These are phyloP conservation scores for Rhizomucor miehei DNA, from an alignment of 371 early-diverging fungal genomes.

Conservation along the genomic window DNA sequence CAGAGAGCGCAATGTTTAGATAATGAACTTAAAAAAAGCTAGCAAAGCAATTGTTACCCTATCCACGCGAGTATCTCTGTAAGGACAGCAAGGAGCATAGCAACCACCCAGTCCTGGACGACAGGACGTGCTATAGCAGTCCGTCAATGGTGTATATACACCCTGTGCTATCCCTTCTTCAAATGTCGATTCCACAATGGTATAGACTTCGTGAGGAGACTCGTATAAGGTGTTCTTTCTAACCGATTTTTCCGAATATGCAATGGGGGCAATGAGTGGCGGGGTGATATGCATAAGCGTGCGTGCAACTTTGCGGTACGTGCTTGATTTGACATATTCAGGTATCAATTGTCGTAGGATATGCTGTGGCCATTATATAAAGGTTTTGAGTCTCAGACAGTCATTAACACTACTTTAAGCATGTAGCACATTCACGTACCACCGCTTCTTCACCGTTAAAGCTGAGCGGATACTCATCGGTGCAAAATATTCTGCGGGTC, in stretches of 20 bases:
- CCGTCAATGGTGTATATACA: conserved; percentile 36
- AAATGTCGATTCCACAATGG: conserved; percentile 26
- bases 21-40: too few species aligned
- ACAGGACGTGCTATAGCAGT: conserved; percentile 36
- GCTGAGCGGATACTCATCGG: conserved; percentile 42
- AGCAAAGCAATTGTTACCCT: background rate
- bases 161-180: conserved; percentile 25
- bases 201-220: conserved; percentile 35
- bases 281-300: conserved; percentile 31
- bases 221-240: conserved; percentile 36
- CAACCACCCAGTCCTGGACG: conserved; percentile 32
- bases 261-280: conserved; percentile 31
- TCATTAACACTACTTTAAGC: background rate
- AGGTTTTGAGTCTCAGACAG: too few species aligned
- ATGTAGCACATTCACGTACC: conserved; percentile 16
- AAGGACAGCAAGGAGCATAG: conserved; percentile 43
- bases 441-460: conserved; percentile 45
- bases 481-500: conserved; percentile 31
- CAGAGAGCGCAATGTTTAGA: too few species aligned
- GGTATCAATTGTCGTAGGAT: conserved; percentile 33
- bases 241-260: conserved; percentile 40
- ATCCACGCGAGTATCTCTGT: conserved; percentile 8
- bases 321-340: conserved; percentile 7
- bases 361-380: conserved; percentile 16
- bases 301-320: conserved; percentile 32